Base-by-base conservation (phyloP, 169 alveolate species). In the Theileria annulata region DNA sequence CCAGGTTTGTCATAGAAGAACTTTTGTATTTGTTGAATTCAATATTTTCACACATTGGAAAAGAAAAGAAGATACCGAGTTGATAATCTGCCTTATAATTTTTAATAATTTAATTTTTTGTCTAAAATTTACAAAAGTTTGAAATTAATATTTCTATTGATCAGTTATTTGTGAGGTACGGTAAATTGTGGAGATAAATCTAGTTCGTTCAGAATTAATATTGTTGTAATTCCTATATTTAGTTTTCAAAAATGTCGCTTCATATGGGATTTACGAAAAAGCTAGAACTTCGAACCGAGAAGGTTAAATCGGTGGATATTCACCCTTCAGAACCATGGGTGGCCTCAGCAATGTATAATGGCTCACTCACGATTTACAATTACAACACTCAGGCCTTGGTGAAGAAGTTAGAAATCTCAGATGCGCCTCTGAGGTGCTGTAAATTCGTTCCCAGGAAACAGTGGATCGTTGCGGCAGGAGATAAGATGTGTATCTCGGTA, bases 271-370 rank as follows among this genome's bases (percentile, higher is more conserved):
- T 96, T 72, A 95, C 93, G 79, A 97, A 97, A 92, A 96, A 96
- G 82, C 93, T 97, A 60, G 90, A 94, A 63, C 91, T 97, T 59
- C 94, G 97, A 31, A 91, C 97, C 4, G 99, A 96, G 73, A 90
- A 98, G 68, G 99, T 97, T 37, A 97, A 97, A 91, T 92, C 96
- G 71, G 98, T 97, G 12, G 99, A 97, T 80, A 83, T 97, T 71
- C 99, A 97, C 81, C 97, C 98, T 8, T 84, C 94, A 3, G 97
- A 95, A 72, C 98, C 99, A 9, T 96, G 99, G 99, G 97, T 96
- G 25, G 92, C 96, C 8, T 95, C 98, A 21, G 98, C 98, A 17
- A 88, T 96, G 71, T 97, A 97, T 88, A 90, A 91, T 74, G 99
- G 99, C 60, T 90, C 94, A 59, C 89, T 96, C 21, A 88, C 96